These are phyloP conservation scores for Aspergillus pseudoviridinutans DNA, from an alignment of 2,329 filamentous ascomycete genomes.

Conservation along the genomic window DNA sequence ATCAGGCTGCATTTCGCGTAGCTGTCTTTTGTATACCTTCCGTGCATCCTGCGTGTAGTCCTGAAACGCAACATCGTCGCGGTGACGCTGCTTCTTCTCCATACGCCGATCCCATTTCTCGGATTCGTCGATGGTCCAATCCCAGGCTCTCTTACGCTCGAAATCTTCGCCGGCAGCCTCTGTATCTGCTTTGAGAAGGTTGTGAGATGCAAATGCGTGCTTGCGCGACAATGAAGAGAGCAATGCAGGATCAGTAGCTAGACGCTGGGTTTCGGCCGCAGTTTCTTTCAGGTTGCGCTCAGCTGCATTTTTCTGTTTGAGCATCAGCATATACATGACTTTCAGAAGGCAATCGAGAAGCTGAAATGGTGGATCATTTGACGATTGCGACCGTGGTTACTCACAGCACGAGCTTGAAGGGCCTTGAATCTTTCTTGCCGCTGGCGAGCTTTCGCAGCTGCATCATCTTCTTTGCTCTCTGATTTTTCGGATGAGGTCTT, in stretches of 20 bases:
- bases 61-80: constrained; percentile 83
- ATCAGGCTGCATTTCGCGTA: constrained; percentile 71
- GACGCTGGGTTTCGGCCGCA: constrained; percentile 73
- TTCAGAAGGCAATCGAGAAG: not conserved
- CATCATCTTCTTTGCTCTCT: constrained; percentile 20
- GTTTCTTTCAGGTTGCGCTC: constrained; percentile 74
- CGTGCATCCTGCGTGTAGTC: constrained; percentile 83
- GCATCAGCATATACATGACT: constrained; percentile 15
- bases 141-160: constrained; percentile 96
- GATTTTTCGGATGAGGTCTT: constrained; percentile 1
- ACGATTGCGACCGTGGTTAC: constrained; percentile 12
- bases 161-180: constrained; percentile 86
- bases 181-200: constrained; percentile 86
- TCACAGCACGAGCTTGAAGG: constrained; percentile 69
- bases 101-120: constrained; percentile 90
- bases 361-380: not conserved
- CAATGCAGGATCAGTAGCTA: constrained; percentile 71
- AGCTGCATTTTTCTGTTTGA: constrained; percentile 36
- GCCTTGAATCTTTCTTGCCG: constrained; percentile 81
- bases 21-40: constrained; percentile 90
- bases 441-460: constrained; percentile 47
- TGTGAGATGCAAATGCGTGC: constrained; percentile 83
- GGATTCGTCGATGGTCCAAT: constrained; percentile 94
- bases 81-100: constrained; percentile 75
- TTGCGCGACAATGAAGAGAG: constrained; percentile 77